Base-by-base conservation (phyloP, 129 eudicot species). In the Solidago caesia region DNA sequence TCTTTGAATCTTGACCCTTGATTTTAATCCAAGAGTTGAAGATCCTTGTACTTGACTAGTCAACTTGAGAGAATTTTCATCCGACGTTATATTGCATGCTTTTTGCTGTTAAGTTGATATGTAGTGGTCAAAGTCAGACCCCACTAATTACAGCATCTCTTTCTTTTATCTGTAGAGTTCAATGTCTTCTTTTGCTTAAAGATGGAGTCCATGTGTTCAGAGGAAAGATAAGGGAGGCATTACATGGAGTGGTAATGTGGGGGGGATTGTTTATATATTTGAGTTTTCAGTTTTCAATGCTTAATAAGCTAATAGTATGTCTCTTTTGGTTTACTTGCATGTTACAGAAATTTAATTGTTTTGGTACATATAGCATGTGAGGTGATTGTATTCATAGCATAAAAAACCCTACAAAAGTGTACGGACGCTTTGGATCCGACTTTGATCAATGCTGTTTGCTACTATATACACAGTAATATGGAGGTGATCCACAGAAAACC, bases 51-150 rank as follows among this genome's bases (percentile, higher is more conserved):
- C 21, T 21, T 21, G 21, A 21, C 0, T 21, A 21, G 21, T 21
- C 21, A 21, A 21, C 21, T 21, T 21, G 21, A 21, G 21, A 21
- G 21, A 21, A 21, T 21, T 21, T 21, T 0, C 0, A 21, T 21
- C 21, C 21, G 21, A 21, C 21, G 0, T 21, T 21, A 21, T 21
- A 39, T 63, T 70, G 27, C 15, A 39, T 49, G 39, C 25, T 21
- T 76, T 77, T 70, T 60, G 55, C 68, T 70, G 75, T 71, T 74
- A 70, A 42, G 41, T 41, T 70, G 9, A 52, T 75, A 53, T 52
- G 57, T 75, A 75, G 79, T 69, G 74, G 82, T 78, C 82, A 78
- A 78, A 70, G 82, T 70, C 76, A 78, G 82, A 78, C 47, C 15
- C 71, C 71, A 77, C 76, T 77, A 45, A 70, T 41, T 12, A 13